Conservation (phyloP, 805 yeast genomes). For the Wickerhamomyces chaumierensis region DNA sequence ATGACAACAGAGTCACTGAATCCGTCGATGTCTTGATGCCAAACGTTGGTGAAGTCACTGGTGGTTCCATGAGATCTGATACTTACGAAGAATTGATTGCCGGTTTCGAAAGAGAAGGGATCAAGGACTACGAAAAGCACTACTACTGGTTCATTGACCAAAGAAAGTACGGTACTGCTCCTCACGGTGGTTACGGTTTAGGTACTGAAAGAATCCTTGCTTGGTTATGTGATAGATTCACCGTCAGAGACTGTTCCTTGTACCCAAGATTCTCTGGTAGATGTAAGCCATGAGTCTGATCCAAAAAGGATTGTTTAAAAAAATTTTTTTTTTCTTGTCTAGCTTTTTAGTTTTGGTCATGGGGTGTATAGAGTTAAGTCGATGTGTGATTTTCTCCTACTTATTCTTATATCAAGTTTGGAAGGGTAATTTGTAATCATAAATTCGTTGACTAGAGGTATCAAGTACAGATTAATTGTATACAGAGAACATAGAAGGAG, state of each 20-base stretch:
- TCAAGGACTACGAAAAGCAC: conserved; percentile 46
- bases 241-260: conserved; percentile 95
- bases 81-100: conserved; percentile 72
- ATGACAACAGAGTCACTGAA: conserved; percentile 92
- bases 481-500: too few relatives aligned
- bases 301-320: too few relatives aligned
- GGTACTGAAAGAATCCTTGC: conserved; percentile 98
- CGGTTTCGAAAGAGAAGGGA: conserved; percentile 88
- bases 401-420: too few relatives aligned
- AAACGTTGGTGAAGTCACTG: conserved; percentile 96
- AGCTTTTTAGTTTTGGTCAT: too few relatives aligned
- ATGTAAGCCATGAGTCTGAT: conserved; percentile 84
- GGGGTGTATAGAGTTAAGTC: too few relatives aligned
- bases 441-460: too few relatives aligned
- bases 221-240: conserved; percentile 95
- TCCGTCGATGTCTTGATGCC: conserved; percentile 98
- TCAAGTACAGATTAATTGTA: too few relatives aligned
- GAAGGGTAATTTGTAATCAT: too few relatives aligned
- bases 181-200: conserved; percentile 98
- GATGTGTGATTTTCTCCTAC: too few relatives aligned
- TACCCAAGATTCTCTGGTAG: conserved; percentile 98
- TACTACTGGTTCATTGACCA: conserved; percentile 97
- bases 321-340: too few relatives aligned
- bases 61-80: conserved; percentile 97
- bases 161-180: conserved; percentile 94